Evolutionary conservation across 1,284 basidiomycete genomes (phyloP).

Genomic region (Xerocomus nothofagi): DNA sequence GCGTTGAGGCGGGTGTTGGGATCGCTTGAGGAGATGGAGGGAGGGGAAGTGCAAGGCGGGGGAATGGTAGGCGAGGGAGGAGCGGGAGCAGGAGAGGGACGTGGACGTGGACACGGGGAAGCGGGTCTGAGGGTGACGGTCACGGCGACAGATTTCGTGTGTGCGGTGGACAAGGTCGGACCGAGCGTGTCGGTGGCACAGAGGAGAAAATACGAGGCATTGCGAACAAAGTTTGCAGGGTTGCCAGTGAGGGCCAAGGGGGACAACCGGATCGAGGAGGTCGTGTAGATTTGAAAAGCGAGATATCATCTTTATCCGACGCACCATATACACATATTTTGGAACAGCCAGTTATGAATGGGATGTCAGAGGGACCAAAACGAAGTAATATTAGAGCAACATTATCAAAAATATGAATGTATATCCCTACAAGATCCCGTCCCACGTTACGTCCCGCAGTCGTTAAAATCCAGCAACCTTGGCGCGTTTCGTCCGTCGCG

Average conservation of each 20-base stretch:
- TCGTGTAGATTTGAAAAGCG: not conserved
- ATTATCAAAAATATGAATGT: not conserved
- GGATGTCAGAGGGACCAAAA: too few relatives aligned
- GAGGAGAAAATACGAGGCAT: slow-evolving; percentile 76
- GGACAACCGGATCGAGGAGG: slow-evolving; percentile 20
- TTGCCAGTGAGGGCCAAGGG: slow-evolving; percentile 45
- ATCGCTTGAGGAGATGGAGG: slow-evolving; percentile 50
- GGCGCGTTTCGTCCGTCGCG: slow-evolving; percentile 19
- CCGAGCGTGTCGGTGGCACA: slow-evolving; percentile 86
- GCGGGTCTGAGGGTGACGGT: slow-evolving; percentile 44
- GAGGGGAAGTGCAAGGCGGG: too few relatives aligned
- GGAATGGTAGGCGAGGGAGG: too few relatives aligned
- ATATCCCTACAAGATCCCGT: slow-evolving; percentile 22
- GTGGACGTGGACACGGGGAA: slow-evolving; percentile 17
- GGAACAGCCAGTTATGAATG: too few relatives aligned
- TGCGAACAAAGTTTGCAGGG: slow-evolving; percentile 82
- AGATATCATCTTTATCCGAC: too few relatives aligned
- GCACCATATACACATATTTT: too few relatives aligned
- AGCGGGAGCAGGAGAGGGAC: not conserved
- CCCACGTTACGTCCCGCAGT: not conserved
- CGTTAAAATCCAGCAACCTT: slow-evolving; percentile 12
- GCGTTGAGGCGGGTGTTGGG: slow-evolving; percentile 78
- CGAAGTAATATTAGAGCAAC: too few relatives aligned
- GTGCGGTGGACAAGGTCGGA: slow-evolving; percentile 79
- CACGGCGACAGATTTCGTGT: slow-evolving; percentile 65